Evolutionary conservation across 2,329 filamentous ascomycete species (phyloP).

Genomic region (Alternaria dauci): DNA sequence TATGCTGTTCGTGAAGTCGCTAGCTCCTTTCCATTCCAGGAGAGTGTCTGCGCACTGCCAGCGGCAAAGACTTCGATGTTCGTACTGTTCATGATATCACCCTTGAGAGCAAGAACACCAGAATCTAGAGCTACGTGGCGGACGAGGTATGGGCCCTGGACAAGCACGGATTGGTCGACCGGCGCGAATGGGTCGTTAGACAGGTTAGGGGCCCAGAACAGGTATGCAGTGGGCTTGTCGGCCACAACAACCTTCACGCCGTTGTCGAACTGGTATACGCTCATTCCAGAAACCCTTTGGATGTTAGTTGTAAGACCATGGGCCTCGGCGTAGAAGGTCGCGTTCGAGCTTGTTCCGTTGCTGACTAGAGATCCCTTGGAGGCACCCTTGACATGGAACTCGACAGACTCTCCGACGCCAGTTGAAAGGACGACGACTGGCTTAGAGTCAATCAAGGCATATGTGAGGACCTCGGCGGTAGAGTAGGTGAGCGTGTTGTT

Average conservation of each 20-base stretch:
- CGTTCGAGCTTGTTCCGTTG: constrained; percentile 53
- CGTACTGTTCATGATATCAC: constrained; percentile 48
- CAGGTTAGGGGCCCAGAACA: constrained; percentile 52
- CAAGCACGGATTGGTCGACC: constrained; percentile 51
- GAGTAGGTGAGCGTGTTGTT: constrained; percentile 62
- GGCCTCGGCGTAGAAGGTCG: constrained; percentile 55
- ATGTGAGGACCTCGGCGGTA: constrained; percentile 62
- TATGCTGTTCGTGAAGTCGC: constrained; percentile 44
- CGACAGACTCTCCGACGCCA: constrained; percentile 51
- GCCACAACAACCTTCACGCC: constrained; percentile 49
- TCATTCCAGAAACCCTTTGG: constrained; percentile 42
- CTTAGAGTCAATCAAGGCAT: constrained; percentile 47
- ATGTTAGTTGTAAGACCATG: constrained; percentile 46
- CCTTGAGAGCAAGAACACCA: constrained; percentile 42
- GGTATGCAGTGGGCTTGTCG: constrained; percentile 50
- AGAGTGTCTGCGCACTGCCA: constrained; percentile 35
- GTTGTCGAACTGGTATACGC: constrained; percentile 49
- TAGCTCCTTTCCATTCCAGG: constrained; percentile 51
- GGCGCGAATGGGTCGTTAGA: constrained; percentile 51
- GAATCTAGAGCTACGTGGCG: constrained; percentile 39
- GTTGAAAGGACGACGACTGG: constrained; percentile 53
- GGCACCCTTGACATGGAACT: constrained; percentile 51
- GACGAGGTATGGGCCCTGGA: constrained; percentile 54
- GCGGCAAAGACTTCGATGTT: constrained; percentile 51
- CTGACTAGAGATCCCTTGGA: constrained; percentile 51